Base-by-base conservation (phyloP, 2,329 filamentous ascomycete genomes). In the Corynespora cassiicola region DNA sequence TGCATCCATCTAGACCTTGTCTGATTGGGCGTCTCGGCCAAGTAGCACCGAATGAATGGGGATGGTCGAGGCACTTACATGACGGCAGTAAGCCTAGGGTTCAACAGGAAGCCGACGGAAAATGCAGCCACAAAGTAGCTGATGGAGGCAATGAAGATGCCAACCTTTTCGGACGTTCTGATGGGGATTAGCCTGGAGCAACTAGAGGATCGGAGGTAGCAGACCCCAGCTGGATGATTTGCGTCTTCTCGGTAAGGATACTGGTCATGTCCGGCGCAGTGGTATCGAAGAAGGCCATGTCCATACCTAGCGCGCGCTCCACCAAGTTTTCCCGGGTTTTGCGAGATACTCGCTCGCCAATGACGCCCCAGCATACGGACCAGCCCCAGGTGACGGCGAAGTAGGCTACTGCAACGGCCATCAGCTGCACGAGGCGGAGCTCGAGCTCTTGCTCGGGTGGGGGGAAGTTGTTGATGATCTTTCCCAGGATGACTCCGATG, bases 401-500 rank as follows among this genome's bases (percentile, higher is more conserved):
- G 50, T 78, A 77, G 16, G 67, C 70, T 22, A 70, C 66, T 5
- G 75, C 75, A 35, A 75, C 66, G 5, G 65, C 65, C 39, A 76
- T 65, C 6, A 77, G 67, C 44, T 76, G 66, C 6, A 52, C 58
- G 3, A 78, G 56, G n/a, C 71, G 56, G 4, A 51, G 52, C 11
- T 54, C 57, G 2, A 78, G 58, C 32, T 73, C 72, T 36, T 72
- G 59, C 48, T 74, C 68, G 20, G 63, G 47, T 1, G 75, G 76
- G 22, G 75, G 76, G 18, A 79, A 79, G 16, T 67, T 61, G 45
- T 75, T 73, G 58, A 77, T 76, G 37, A 78, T 72, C 36, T 73
- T 66, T 22, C 73, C 73, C 28, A 77, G 72, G 14, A 77, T 71
- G 37, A 86, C 77, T 23, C 79, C 81, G 58, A 85, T 80, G n/a